Evolutionary conservation across 148 eudicot genomes (phyloP).

Genomic region (Persicaria tinctoria): DNA sequence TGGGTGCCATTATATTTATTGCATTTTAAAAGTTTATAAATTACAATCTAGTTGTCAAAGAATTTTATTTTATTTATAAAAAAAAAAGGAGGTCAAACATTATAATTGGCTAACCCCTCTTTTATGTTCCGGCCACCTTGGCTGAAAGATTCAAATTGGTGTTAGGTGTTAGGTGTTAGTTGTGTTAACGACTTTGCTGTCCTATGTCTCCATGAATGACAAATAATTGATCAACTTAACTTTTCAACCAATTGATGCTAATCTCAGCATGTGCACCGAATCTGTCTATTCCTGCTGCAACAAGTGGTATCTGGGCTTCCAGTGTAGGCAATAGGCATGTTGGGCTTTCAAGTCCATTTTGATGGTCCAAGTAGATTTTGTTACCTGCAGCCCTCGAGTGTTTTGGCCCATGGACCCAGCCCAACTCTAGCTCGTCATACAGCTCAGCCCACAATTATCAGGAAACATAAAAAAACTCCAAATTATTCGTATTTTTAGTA

Average conservation of each 20-base stretch:
- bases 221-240: not conserved
- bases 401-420: not conserved
- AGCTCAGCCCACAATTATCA: too few relatives aligned
- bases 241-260: not conserved
- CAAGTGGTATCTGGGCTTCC: not conserved
- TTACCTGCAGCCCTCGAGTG: not conserved
- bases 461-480: too few relatives aligned
- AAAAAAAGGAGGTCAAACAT: not conserved
- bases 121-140: not conserved
- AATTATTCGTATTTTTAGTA: too few relatives aligned
- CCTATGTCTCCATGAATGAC: not conserved
- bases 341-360: not conserved
- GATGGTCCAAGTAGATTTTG: not conserved
- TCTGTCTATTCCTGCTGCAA: not conserved
- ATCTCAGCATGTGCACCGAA: not conserved
- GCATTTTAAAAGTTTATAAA: not conserved
- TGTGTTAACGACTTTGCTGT: slow-evolving; percentile 1
- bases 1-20: not conserved
- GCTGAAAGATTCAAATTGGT: not conserved
- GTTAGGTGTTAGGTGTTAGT: slow-evolving; percentile 1
- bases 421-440: not conserved
- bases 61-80: not conserved
- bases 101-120: not conserved
- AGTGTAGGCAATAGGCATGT: not conserved
- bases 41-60: not conserved